Evolutionary conservation across 768 basidiomycete species (phyloP).

Genomic region (Tremella yokohamensis): DNA sequence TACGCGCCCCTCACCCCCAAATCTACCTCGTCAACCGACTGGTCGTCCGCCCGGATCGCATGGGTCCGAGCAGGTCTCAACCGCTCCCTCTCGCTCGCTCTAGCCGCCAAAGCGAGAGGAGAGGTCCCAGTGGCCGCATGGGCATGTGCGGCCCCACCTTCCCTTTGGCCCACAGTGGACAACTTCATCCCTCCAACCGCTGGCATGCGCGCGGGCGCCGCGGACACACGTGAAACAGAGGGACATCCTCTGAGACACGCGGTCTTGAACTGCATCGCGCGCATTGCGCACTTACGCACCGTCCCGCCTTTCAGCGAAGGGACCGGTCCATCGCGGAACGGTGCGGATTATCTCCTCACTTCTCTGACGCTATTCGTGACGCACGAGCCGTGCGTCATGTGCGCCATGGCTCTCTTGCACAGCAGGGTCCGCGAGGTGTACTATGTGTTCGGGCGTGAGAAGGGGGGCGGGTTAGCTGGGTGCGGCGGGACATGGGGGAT

Average conservation of each 20-base stretch:
- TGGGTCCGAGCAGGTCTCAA: constrained; percentile 76
- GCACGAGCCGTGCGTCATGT: constrained; percentile 98
- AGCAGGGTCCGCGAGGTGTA: constrained; percentile 83
- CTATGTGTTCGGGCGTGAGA: constrained; percentile 63
- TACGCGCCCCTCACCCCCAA: constrained; percentile 48
- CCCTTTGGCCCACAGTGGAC: constrained; percentile 30
- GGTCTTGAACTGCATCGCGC: constrained; percentile 60
- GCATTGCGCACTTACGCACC: constrained; percentile 47
- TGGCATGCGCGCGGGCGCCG: constrained; percentile 53
- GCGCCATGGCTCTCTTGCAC: constrained; percentile 91
- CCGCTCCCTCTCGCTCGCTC: constrained; percentile 57
- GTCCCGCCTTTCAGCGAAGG: constrained; percentile 41
- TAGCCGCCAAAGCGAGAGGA: constrained; percentile 54
- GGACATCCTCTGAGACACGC: constrained; percentile 82
- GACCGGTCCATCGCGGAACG: constrained; percentile 56
- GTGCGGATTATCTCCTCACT: constrained; percentile 82
- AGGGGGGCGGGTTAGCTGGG: constrained; percentile 67
- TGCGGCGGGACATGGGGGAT: constrained; percentile 60
- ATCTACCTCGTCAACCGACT: constrained; percentile 60
- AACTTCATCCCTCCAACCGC: constrained; percentile 50
- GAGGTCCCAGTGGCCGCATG: constrained; percentile 79
- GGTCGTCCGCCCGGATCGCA: constrained; percentile 63
- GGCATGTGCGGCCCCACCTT: constrained; percentile 55
- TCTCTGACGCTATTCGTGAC: constrained; percentile 78
- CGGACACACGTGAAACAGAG: constrained; percentile 68